Conservation (phyloP, 73 alveolate genomes). For the Uronychia setigera region DNA sequence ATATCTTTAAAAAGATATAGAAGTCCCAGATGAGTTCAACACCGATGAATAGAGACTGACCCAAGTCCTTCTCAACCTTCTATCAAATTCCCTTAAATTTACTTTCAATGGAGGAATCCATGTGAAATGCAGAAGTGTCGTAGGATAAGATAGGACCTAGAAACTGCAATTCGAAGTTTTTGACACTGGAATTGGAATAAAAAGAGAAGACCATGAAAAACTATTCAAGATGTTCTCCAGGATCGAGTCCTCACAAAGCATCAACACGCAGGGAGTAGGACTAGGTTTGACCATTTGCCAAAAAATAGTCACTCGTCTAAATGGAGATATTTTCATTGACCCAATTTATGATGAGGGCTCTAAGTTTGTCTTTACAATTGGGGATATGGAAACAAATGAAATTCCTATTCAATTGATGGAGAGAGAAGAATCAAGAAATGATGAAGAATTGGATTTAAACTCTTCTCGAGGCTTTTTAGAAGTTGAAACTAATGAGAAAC, state of each 20-base stretch:
- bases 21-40: too few species aligned
- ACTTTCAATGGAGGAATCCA: too few species aligned
- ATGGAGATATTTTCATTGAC: constrained; percentile 1
- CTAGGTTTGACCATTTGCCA: constrained; percentile 15
- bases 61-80: too few species aligned
- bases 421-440: too few species aligned
- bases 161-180: constrained; percentile 1
- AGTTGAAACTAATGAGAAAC: too few species aligned
- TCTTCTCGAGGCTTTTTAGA: too few species aligned
- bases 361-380: constrained; percentile 3
- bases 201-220: neutral
- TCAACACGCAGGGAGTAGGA: constrained; percentile 28
- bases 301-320: constrained; percentile 8
- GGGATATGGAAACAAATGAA: neutral
- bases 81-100: too few species aligned
- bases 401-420: neutral
- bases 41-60: too few species aligned
- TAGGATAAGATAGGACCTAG: too few species aligned
- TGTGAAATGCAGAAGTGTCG: too few species aligned
- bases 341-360: constrained; percentile 11
- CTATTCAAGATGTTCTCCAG: constrained; percentile 9
- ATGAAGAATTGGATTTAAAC: too few species aligned
- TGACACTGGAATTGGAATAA: constrained; percentile 33
- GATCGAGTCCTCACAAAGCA: neutral
- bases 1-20: too few species aligned